phyloP scores from a whole-genome alignment of 345 rosid genomes.

The Lepidium sativum region DNA sequence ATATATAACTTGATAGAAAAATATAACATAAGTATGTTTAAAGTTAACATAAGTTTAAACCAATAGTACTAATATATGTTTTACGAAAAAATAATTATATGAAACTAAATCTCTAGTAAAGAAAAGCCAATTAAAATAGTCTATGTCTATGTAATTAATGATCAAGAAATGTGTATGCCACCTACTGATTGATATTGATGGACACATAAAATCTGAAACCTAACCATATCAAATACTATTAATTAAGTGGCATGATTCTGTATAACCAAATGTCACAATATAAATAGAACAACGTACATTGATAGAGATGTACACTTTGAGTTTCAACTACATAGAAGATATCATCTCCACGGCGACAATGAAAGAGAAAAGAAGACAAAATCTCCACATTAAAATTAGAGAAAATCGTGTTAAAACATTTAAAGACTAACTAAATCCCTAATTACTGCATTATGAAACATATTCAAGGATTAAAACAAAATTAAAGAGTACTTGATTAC shows the following conservation, averaged over 20 bases:
- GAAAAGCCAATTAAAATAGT: background rate
- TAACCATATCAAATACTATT: background rate
- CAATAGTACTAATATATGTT: too few relatives aligned
- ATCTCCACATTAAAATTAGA: background rate
- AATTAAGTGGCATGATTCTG: background rate
- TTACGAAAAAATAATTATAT: too few relatives aligned
- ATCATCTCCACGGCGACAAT: background rate
- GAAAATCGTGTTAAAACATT: background rate
- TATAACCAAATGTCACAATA: background rate
- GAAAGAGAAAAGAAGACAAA: too few relatives aligned
- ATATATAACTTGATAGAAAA: too few relatives aligned
- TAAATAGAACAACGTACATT: background rate
- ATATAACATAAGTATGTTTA: too few relatives aligned
- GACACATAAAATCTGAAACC: conserved; percentile 6
- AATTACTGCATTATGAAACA: background rate
- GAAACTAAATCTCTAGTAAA: too few relatives aligned
- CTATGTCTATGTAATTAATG: background rate
- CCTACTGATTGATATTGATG: background rate
- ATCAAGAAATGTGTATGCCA: background rate
- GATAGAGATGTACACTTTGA: background rate
- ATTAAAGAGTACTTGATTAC: conserved; percentile 14
- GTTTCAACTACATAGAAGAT: conserved; percentile 11
- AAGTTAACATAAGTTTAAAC: too few relatives aligned
- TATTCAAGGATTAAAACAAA: conserved; percentile 4
- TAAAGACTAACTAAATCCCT: background rate